These are phyloP conservation scores for Epichloe glyceriae DNA, from an alignment of 2,329 filamentous ascomycete genomes.

Conservation along the genomic window DNA sequence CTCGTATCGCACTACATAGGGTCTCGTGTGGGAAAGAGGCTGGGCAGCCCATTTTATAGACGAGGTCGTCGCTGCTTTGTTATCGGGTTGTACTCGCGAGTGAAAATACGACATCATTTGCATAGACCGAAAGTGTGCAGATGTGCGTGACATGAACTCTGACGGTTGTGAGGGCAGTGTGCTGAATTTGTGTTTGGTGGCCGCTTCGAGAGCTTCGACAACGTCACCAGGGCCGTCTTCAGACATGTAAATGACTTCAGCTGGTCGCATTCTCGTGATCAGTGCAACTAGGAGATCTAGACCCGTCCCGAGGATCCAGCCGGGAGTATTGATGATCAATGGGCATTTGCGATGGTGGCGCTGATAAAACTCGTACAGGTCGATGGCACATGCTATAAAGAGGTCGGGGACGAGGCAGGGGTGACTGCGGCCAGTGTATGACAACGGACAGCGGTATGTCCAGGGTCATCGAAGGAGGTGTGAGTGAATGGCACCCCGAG, in stretches of 20 bases:
- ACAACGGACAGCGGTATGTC: conserved; percentile 36
- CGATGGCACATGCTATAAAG: conserved; percentile 49
- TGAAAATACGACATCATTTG: conserved; percentile 76
- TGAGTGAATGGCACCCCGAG: conserved; percentile 57
- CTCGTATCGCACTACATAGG: conserved; percentile 50
- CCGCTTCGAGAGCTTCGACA: conserved; percentile 37
- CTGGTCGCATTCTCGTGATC: conserved; percentile 38
- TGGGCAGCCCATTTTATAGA: conserved; percentile 34
- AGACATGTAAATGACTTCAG: conserved; percentile 57
- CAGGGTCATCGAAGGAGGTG: conserved; percentile 22
- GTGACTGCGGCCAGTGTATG: conserved; percentile 55
- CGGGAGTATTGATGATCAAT: conserved; percentile 60
- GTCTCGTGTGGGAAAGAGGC: conserved; percentile 42
- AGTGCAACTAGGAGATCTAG: conserved; percentile 50
- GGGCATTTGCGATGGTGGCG: conserved; percentile 33
- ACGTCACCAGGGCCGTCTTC: conserved; percentile 46
- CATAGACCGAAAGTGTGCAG: conserved; percentile 57
- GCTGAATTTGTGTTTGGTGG: conserved; percentile 30
- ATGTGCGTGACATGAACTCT: conserved; percentile 44
- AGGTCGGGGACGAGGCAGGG: conserved; percentile 53
- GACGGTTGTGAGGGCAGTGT: conserved; percentile 46
- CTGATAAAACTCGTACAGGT: conserved; percentile 48
- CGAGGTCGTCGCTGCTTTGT: neutral
- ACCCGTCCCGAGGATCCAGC: conserved; percentile 60
- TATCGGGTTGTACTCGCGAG: conserved; percentile 3